phyloP scores from a whole-genome alignment of 2,329 filamentous ascomycete genomes.

The Coleophoma eucalyptorum region DNA sequence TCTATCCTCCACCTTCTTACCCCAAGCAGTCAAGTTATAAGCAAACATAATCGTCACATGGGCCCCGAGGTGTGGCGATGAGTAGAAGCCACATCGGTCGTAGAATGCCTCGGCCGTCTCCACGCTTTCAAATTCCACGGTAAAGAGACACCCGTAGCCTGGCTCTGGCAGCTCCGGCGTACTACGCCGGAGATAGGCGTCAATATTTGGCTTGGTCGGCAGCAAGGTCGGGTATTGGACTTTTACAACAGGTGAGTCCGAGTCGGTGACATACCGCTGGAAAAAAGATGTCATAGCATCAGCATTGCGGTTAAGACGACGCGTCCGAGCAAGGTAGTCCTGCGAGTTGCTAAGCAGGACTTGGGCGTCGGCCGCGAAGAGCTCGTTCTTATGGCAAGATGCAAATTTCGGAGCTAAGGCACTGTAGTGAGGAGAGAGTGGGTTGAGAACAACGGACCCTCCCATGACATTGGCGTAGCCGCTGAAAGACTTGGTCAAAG shows the following conservation, averaged over 20 bases:
- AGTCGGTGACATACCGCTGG: conserved; percentile 18
- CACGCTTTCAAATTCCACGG: conserved; percentile 43
- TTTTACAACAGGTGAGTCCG: conserved; percentile 26
- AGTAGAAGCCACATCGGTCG: conserved; percentile 42
- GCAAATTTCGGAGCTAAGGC: conserved; percentile 29
- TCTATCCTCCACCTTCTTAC: conserved; percentile 8
- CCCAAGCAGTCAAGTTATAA: conserved; percentile 17
- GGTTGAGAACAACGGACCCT: conserved; percentile 46
- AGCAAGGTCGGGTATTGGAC: conserved; percentile 40
- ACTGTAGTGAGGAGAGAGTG: conserved; percentile 36
- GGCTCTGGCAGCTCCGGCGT: conserved; percentile 41
- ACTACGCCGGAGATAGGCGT: conserved; percentile 17
- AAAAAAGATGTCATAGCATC: conserved; percentile 34
- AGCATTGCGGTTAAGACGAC: conserved; percentile 40
- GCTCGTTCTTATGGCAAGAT: conserved; percentile 36
- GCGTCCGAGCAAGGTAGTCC: conserved; percentile 36
- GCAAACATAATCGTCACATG: conserved; percentile 44
- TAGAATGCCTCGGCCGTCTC: conserved; percentile 42
- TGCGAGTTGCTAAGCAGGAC: conserved; percentile 41
- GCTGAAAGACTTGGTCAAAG: conserved; percentile 55
- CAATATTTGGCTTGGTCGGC: conserved; percentile 17
- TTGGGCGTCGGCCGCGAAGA: conserved; percentile 42
- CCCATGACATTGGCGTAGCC: conserved; percentile 53
- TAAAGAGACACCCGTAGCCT: conserved; percentile 52
- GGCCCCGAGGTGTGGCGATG: conserved; percentile 50